Conservation (phyloP, 208 protist genomes). For the Strigomonas oncopelti region DNA sequence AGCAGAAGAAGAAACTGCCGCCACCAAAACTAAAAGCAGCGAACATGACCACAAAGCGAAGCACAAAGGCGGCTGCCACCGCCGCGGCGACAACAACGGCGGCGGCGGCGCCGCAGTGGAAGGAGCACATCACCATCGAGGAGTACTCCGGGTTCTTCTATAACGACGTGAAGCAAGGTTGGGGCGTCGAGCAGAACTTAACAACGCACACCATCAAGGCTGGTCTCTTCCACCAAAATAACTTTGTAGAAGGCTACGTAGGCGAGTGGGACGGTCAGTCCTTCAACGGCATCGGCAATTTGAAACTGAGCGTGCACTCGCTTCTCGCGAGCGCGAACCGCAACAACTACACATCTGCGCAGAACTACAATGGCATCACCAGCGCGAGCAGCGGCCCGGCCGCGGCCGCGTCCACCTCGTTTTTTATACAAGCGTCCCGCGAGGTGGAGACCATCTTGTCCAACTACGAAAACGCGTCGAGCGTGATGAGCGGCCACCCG, state of each 20-base stretch:
- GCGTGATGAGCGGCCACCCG: too few relatives aligned
- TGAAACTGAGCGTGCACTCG: constrained; percentile 41
- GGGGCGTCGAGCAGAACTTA: constrained; percentile 49
- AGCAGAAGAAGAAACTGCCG: too few relatives aligned
- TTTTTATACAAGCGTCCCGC: neutral
- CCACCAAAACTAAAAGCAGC: too few relatives aligned
- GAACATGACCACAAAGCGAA: too few relatives aligned
- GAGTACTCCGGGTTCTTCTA: constrained; percentile 80
- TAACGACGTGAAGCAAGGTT: constrained; percentile 56
- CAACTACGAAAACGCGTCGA: too few relatives aligned
- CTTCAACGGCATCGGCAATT: constrained; percentile 69
- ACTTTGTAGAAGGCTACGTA: constrained; percentile 79
- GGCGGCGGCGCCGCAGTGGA: neutral
- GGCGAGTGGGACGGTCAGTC: constrained; percentile 76
- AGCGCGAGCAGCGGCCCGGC: too few relatives aligned
- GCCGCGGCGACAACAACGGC: neutral
- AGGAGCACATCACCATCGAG: neutral
- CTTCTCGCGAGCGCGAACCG: constrained; percentile 18
- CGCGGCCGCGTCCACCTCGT: neutral
- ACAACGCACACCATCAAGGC: too few relatives aligned
- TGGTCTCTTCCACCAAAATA: constrained; percentile 1
- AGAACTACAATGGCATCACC: neutral
- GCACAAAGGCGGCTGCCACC: constrained; percentile 1
- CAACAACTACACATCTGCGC: neutral
- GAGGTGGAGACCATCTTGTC: neutral